A percentile compares a stretch with the other conserved stretches of the same genome.
Conservation (phyloP, 768 basidiomycete species). For the Phylloporus sp. region DNA sequence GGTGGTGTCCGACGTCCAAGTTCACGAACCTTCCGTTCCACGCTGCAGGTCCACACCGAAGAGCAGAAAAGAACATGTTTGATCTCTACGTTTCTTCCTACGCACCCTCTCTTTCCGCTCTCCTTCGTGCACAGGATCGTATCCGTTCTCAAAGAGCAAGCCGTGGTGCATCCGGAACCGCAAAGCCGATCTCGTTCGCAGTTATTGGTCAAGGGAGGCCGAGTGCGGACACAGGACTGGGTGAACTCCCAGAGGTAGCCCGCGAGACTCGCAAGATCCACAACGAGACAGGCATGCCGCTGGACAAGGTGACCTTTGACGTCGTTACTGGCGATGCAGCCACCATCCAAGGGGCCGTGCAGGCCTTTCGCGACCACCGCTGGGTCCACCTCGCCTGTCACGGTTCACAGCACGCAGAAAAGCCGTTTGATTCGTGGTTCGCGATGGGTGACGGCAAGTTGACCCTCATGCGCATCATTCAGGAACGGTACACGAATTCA, state of each 20-base stretch:
- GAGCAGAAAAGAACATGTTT: not conserved
- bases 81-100: not conserved
- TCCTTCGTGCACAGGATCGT: not conserved
- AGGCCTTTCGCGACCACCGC: not conserved
- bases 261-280: not conserved
- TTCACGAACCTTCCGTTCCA: not conserved
- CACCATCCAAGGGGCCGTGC: not conserved
- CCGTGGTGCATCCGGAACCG: not conserved
- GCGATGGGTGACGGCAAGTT: too few relatives aligned
- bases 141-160: not conserved
- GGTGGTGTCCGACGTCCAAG: not conserved
- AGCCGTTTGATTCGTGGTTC: not conserved
- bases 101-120: not conserved
- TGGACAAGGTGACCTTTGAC: not conserved
- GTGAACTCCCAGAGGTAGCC: not conserved
- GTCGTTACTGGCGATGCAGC: not conserved
- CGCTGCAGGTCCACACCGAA: not conserved
- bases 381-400: not conserved
- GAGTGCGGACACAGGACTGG: not conserved
- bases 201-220: not conserved
- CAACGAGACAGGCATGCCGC: not conserved
- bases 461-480: too few relatives aligned
- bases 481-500: too few relatives aligned
- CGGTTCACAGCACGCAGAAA: not conserved
- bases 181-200: not conserved